These are phyloP conservation scores for Aureobasidium sp. DNA, from an alignment of 2,329 filamentous ascomycete genomes.

Conservation along the genomic window DNA sequence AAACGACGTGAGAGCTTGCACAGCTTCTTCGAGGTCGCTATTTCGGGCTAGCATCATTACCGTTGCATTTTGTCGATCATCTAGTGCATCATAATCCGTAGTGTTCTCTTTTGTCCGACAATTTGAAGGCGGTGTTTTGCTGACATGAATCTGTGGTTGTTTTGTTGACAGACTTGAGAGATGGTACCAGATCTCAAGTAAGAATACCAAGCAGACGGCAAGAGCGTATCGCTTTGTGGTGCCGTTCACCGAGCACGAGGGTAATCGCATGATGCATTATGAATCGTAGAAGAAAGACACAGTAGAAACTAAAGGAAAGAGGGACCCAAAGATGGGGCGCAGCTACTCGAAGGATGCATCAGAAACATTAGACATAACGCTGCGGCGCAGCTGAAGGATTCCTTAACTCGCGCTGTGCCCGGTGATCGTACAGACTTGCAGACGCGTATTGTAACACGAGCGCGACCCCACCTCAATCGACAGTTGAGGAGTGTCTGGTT, in stretches of 20 bases:
- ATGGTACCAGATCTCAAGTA: not conserved
- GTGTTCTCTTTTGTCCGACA: not conserved
- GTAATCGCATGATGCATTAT: not conserved
- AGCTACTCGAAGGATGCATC: not conserved
- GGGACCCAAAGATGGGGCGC: not conserved
- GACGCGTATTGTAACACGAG: too few relatives aligned
- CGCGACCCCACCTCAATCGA: too few relatives aligned
- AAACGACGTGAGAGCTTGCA: constrained; percentile 32
- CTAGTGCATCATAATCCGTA: not conserved
- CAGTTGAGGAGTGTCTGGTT: too few relatives aligned
- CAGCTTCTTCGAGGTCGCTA: constrained; percentile 32
- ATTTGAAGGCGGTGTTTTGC: not conserved
- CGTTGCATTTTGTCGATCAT: not conserved
- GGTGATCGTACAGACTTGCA: not conserved
- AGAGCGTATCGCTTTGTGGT: not conserved
- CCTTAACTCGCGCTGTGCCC: not conserved
- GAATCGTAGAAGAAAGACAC: too few relatives aligned
- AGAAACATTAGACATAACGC: too few relatives aligned
- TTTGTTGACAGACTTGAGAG: not conserved
- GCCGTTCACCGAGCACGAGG: not conserved
- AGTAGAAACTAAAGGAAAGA: not conserved
- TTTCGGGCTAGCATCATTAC: constrained; percentile 40
- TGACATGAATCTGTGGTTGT: not conserved
- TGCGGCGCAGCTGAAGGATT: not conserved
- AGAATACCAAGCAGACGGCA: not conserved